Evolutionary conservation across 768 basidiomycete genomes (phyloP), one percentile per base, ranked within the genome.

Genomic region (Hygrocybe punicea): DNA sequence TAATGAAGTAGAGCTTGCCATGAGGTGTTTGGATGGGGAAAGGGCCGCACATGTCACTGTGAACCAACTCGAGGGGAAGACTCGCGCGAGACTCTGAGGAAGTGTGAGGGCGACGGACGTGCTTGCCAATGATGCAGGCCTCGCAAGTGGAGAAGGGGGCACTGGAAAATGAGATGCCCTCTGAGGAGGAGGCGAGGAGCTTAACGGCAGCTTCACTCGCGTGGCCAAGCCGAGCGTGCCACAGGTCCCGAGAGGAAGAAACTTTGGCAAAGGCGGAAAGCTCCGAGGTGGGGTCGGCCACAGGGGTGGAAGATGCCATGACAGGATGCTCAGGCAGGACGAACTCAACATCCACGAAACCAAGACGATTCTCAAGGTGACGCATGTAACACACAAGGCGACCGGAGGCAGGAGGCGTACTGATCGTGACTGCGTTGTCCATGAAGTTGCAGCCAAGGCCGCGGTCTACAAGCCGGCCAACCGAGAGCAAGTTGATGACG

Each of bases 201-300:
- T 55, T 37, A 2, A 64, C 67, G 0, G 65, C 56, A 16, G 65
- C 62, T 1, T 36, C n/a, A 4, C 64, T 62, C 25, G 63, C 51
- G 33, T 72, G 69, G 7, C 69, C 68, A 36, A 69, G 57, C 3
- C 60, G 56, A n/a, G 61, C 42, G 51, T 70, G 71, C 67, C 66
- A 70, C 1, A 67, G 58, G 2, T 53, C 58, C 1, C 60, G 55
- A 16, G 60, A 36, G 3, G 46, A 35, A 4, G 40, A n/a, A 3
- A 55, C 24, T 9, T 21, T 33, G 13, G 50, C 52, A n/a, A 63
- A 63, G 19, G 51, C 24, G 7, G 47, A 39, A 25, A 40, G 16
- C 37, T 53, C 23, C 11, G 39, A 35, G 33, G 51, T 11, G 21
- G 51, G 11, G 52, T 24, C 7, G 13, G 29, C 29, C 42, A 16